phyloP scores from a whole-genome alignment of 139 green algal genomes.

The Chlamydomonas asymmetrica region DNA sequence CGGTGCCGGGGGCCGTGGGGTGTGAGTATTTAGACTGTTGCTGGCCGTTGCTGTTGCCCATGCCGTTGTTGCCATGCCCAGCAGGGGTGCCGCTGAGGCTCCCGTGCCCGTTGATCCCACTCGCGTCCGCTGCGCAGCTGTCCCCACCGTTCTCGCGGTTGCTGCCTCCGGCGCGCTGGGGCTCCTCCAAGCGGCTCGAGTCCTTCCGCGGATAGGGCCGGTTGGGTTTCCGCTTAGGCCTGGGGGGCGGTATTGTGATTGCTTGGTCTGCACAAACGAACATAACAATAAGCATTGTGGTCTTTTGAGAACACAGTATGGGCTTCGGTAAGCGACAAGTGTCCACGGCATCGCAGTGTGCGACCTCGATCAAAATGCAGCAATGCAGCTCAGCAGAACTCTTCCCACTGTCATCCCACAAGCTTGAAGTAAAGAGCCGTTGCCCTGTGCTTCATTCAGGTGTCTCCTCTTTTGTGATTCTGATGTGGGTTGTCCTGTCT shows the following conservation, averaged over 20 bases:
- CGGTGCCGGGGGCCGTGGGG: background rate
- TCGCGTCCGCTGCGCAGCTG: constrained; percentile 13
- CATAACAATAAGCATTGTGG: no score
- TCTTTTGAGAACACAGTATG: no score
- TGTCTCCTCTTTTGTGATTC: no score
- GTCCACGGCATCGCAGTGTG: no score
- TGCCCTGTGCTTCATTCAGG: no score
- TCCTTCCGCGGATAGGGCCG: constrained; percentile 80
- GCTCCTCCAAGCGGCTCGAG: no score
- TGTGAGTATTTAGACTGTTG: constrained; percentile 9
- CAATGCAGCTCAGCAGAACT: no score
- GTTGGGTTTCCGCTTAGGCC: constrained; percentile 83
- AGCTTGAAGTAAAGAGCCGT: no score
- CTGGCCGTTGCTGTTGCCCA: background rate
- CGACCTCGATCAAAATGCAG: no score
- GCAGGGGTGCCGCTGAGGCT: background rate
- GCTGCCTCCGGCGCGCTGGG: background rate
- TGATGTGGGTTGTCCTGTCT: no score
- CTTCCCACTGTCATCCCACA: no score
- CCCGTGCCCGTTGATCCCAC: constrained; percentile 18
- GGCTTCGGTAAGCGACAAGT: no score
- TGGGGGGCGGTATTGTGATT: constrained; percentile 82
- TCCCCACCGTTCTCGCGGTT: background rate
- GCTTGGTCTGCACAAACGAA: constrained; percentile 26
- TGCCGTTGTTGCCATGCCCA: constrained; percentile 11